Base-by-base conservation (phyloP, 306 rosid genomes). In the Cicer judaicum region DNA sequence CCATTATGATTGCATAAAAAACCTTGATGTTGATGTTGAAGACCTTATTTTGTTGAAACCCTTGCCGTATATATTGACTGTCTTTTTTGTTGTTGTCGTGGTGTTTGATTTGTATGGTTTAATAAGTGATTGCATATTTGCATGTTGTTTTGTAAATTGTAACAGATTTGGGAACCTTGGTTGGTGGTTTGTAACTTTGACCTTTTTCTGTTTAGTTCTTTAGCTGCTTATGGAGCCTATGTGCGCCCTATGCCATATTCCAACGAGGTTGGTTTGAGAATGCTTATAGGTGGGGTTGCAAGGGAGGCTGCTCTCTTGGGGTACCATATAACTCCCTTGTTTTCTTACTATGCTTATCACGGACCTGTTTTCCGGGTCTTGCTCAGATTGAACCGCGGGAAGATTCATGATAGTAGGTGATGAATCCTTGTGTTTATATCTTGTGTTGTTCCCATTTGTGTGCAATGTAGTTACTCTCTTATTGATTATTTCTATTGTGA, bases 151-250 rank as follows among this genome's bases (percentile, higher is more conserved):
- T 86, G 29, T 46, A 12, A 16, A 43, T 63, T 80, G 59, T 44
- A 56, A 49, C 69, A 44, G 64, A 42, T 79, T 66, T 70, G 53
- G 42, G 72, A 15, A 29, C 54, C 6, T 15, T 56, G 38, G 29
- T 62, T 72, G 38, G 46, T 50, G 13, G 56, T 42, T 11, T 67
- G 53, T 77, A 68, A 74, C 52, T 43, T 21, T 10, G 24, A 42
- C 50, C 71, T 11, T 74, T 68, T 75, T 64, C 64, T 62, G 24
- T 80, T 7, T 79, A 94, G 97, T 70, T 87, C 98, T 77, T 88
- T 94, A 85, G 96, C 95, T 76, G 94, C 98, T 78, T 91, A 94
- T 82, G 97, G 96, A 86, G 97, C 97, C 61, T 94, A 84, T 75
- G 86, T 94, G 61, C 93, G 87, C 46, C 91, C 96, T 41, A 49